Conservation (phyloP, 495 filamentous ascomycete genomes). For the Tricharina praecox region DNA sequence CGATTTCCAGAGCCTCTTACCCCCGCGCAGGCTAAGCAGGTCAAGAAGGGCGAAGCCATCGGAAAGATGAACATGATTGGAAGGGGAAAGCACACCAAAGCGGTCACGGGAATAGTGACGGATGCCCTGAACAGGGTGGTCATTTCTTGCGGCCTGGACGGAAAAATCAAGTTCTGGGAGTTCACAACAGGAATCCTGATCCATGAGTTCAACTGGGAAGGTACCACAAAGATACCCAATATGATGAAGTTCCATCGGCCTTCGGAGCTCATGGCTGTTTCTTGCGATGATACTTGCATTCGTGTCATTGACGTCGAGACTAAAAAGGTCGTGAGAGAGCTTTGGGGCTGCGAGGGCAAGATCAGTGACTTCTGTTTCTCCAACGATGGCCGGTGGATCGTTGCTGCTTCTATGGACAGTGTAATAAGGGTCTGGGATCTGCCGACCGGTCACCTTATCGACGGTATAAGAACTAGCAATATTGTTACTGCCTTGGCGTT, state of each 20-base stretch:
- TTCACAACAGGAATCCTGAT: constrained; percentile 60
- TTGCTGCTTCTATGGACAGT: constrained; percentile 71
- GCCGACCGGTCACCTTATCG: constrained; percentile 85
- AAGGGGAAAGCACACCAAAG: constrained; percentile 51
- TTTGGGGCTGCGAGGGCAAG: constrained; percentile 70
- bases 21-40: constrained; percentile 42
- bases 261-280: constrained; percentile 75
- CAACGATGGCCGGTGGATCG: constrained; percentile 81
- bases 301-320: constrained; percentile 83
- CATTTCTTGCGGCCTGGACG: constrained; percentile 74
- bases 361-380: constrained; percentile 85
- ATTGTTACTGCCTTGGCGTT: constrained; percentile 72
- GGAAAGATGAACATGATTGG: constrained; percentile 31
- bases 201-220: constrained; percentile 71
- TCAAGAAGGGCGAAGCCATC: constrained; percentile 31
- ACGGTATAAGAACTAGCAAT: constrained; percentile 58
- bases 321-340: constrained; percentile 71
- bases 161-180: constrained; percentile 98
- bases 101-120: constrained; percentile 70
- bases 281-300: constrained; percentile 76
- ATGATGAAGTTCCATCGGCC: constrained; percentile 59
- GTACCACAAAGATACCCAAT: constrained; percentile 56
- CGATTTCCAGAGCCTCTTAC: constrained; percentile 60
- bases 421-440: constrained; percentile 84
- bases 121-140: constrained; percentile 70